Evolutionary conservation across 2,329 filamentous ascomycete species (phyloP).

Genomic region (Penicillium sp.): DNA sequence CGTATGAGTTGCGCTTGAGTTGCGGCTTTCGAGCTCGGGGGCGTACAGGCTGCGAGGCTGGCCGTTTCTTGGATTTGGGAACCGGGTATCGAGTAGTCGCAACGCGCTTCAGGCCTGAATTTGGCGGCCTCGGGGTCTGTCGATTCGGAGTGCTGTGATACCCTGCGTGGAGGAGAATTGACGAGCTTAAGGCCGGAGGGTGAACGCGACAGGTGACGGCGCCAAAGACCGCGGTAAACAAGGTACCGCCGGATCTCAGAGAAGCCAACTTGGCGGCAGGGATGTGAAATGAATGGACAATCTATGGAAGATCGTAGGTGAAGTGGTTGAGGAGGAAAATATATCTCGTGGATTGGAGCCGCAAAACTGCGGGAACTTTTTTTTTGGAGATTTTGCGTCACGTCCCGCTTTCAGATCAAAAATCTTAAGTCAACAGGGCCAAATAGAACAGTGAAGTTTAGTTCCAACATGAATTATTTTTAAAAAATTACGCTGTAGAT

Average conservation of each 20-base stretch:
- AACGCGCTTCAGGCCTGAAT: neutral
- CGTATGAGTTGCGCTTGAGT: conserved; percentile 2
- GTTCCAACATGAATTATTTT: neutral
- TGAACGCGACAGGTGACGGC: conserved; percentile 18
- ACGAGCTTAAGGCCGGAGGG: conserved; percentile 7
- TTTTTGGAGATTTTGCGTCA: neutral
- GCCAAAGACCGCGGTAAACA: conserved; percentile 29
- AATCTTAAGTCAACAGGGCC: neutral
- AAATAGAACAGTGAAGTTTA: neutral
- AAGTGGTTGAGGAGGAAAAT: neutral
- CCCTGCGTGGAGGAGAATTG: conserved; percentile 6
- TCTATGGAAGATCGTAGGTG: neutral
- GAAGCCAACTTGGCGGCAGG: conserved; percentile 38
- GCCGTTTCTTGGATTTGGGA: neutral
- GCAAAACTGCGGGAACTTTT: conserved; percentile 4
- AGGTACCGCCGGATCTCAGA: conserved; percentile 29
- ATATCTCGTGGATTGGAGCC: neutral
- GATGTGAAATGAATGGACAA: neutral
- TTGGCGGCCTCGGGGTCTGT: neutral
- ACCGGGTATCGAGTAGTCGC: neutral
- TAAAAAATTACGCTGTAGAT: neutral
- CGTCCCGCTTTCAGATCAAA: conserved; percentile 1
- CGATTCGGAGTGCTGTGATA: conserved; percentile 7
- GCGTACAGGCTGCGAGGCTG: neutral
- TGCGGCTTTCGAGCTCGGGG: neutral